Evolutionary conservation across 495 filamentous ascomycete species (phyloP).

Genomic region (Lasiosphaeria ovina): DNA sequence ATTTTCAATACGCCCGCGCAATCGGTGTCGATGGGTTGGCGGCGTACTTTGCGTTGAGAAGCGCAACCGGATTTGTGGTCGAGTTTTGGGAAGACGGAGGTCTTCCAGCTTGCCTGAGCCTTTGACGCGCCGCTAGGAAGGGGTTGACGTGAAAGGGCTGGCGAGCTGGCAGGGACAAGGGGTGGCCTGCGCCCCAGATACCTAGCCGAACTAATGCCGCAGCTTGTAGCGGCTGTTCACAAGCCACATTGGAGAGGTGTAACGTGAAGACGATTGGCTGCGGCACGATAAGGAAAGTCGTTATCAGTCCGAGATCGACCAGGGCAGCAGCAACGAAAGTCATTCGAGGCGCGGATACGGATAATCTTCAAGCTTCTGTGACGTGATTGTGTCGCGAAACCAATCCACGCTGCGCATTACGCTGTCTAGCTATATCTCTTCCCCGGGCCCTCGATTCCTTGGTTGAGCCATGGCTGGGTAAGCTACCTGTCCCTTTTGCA

Average conservation of each 20-base stretch:
- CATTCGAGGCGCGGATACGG: too few relatives aligned
- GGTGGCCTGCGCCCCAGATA: too few relatives aligned
- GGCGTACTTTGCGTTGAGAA: background rate
- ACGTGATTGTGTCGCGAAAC: background rate
- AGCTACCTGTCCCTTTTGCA: background rate
- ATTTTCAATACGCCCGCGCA: background rate
- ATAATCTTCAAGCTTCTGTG: too few relatives aligned
- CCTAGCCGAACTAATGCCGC: too few relatives aligned
- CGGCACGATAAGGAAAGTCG: too few relatives aligned
- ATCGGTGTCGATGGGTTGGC: background rate
- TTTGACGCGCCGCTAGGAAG: background rate
- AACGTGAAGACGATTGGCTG: too few relatives aligned
- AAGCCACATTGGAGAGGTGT: too few relatives aligned
- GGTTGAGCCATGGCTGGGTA: slow-evolving; percentile 9
- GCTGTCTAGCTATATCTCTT: background rate
- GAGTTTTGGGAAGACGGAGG: background rate
- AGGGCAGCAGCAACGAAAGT: too few relatives aligned
- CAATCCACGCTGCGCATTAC: background rate
- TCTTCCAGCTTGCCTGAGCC: background rate
- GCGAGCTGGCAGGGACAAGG: too few relatives aligned
- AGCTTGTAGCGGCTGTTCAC: too few relatives aligned
- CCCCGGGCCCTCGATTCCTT: too few relatives aligned
- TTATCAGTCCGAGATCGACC: too few relatives aligned
- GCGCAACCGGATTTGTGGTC: background rate
- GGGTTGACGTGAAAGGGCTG: background rate